Conservation (phyloP, 768 basidiomycete species). For the Hebeloma cylindrosporum region DNA sequence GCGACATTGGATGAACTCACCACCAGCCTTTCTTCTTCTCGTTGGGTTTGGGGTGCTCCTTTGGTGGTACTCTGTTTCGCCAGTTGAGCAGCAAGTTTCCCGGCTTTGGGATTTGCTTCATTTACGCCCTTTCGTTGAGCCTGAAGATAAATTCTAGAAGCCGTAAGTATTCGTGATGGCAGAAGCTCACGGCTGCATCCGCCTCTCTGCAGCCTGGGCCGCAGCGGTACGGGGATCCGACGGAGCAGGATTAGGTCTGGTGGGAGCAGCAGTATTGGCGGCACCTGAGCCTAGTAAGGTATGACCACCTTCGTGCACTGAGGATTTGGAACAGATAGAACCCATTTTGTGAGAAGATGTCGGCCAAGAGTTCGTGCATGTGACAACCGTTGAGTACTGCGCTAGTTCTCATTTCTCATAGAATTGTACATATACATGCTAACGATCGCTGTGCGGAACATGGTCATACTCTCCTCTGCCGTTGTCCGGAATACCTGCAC, state of each 20-base stretch:
- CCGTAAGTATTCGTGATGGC: constrained; percentile 17
- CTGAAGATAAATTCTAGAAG: constrained; percentile 31
- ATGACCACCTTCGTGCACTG: constrained; percentile 47
- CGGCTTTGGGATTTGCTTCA: constrained; percentile 46
- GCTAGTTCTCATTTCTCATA: not conserved
- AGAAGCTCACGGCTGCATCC: constrained; percentile 51
- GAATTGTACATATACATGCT: not conserved
- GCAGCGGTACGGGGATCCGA: constrained; percentile 53
- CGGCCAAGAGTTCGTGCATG: constrained; percentile 13
- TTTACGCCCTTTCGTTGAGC: constrained; percentile 44
- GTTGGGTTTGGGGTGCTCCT: constrained; percentile 29
- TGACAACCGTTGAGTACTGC: constrained; percentile 8
- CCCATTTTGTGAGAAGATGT: constrained; percentile 43
- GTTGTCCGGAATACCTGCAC: constrained; percentile 30
- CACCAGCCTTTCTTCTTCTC: constrained; percentile 41
- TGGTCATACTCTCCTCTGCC: constrained; percentile 47
- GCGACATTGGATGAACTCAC: constrained; percentile 32
- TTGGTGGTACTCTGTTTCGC: constrained; percentile 38
- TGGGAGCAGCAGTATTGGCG: constrained; percentile 27
- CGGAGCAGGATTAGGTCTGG: constrained; percentile 22
- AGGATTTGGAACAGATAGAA: constrained; percentile 55
- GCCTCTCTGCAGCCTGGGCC: constrained; percentile 62
- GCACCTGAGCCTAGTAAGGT: constrained; percentile 43
- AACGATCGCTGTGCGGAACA: constrained; percentile 32
- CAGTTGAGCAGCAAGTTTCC: constrained; percentile 44